These are phyloP conservation scores for Ophiostoma sp. DNA, from an alignment of 2,329 filamentous ascomycete genomes.

Conservation along the genomic window DNA sequence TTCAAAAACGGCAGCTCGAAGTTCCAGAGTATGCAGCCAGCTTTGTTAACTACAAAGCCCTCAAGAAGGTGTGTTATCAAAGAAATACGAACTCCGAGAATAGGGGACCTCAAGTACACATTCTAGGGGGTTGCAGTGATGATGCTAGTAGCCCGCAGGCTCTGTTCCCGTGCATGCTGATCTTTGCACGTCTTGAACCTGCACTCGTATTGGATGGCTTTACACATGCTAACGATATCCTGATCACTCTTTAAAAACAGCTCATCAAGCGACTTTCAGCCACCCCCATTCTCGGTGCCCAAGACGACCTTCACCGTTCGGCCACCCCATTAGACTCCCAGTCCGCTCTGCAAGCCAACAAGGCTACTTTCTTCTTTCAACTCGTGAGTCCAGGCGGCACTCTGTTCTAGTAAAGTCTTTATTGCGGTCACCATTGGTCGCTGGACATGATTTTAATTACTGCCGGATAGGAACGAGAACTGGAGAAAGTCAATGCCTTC, in stretches of 20 bases:
- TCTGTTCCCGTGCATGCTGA: neutral
- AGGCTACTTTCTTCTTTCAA: slow-evolving; percentile 97
- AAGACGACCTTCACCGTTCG: slow-evolving; percentile 55
- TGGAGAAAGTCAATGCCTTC: slow-evolving; percentile 97
- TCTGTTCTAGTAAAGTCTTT: slow-evolving; percentile 17
- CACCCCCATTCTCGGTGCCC: slow-evolving; percentile 74
- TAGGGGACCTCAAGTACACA: neutral
- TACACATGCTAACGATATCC: neutral
- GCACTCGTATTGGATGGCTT: neutral
- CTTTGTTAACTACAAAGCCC: slow-evolving; percentile 98
- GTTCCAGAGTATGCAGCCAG: slow-evolving; percentile 98
- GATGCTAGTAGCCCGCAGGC: neutral
- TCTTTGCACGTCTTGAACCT: neutral
- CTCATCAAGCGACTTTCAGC: slow-evolving; percentile 97
- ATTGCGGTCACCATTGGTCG: neutral
- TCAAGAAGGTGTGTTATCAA: slow-evolving; percentile 68
- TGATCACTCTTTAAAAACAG: slow-evolving; percentile 42
- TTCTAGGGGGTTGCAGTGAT: neutral
- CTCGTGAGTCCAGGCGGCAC: slow-evolving; percentile 54
- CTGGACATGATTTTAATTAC: slow-evolving; percentile 36
- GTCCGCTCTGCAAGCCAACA: slow-evolving; percentile 87
- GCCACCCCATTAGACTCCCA: slow-evolving; percentile 64
- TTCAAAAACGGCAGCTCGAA: slow-evolving; percentile 97
- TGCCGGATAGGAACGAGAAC: slow-evolving; percentile 74
- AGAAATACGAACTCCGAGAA: neutral